Conservation (phyloP, 108 stramenopile species). For the Nannochloropsis gaditana region DNA sequence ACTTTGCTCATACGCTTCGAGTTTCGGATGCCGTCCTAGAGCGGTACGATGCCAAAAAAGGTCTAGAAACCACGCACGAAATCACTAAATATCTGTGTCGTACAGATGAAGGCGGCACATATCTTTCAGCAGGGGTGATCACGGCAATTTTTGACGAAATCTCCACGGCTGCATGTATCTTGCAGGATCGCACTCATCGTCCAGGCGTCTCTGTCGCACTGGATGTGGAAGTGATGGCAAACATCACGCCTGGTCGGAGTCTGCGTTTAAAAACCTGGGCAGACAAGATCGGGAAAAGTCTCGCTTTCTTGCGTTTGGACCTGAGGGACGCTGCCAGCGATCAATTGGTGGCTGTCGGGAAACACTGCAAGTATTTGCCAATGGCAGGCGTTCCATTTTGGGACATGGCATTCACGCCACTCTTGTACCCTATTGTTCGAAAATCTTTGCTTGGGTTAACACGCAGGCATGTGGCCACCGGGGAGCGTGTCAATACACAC, state of each 20-base stretch:
- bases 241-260: neutral
- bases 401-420: neutral
- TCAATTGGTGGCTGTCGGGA: neutral
- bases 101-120: neutral
- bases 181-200: neutral
- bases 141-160: neutral
- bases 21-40: neutral
- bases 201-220: neutral
- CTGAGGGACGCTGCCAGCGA: neutral
- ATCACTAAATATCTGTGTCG: neutral
- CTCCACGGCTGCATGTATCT: conserved; percentile 2
- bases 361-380: neutral
- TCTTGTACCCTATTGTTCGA: neutral
- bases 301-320: neutral
- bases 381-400: conserved; percentile 17
- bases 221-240: neutral
- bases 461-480: neutral
- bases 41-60: conserved; percentile 2
- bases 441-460: neutral
- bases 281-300: neutral
- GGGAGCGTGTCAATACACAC: neutral
- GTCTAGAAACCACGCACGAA: neutral
- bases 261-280: neutral
- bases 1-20: neutral
- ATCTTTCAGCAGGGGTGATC: conserved; percentile 15